A percentile compares a stretch with the other conserved stretches of the same genome.
These are phyloP conservation scores for Fusarium acutatum DNA, from an alignment of 2,329 filamentous ascomycete species.

Conservation along the genomic window DNA sequence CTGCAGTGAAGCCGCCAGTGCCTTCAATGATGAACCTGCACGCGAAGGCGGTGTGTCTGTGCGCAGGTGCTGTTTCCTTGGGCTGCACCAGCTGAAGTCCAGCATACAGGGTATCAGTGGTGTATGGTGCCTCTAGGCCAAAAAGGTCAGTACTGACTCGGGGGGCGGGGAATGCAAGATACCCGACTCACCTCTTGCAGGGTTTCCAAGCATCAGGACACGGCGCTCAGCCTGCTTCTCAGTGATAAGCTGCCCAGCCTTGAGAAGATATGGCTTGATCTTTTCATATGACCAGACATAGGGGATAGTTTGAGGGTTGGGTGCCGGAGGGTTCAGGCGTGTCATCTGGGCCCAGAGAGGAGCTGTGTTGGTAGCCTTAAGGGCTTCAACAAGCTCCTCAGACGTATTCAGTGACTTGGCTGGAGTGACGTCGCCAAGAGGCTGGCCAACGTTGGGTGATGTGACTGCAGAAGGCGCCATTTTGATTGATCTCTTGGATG, in stretches of 20 bases:
- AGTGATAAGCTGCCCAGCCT: constrained; percentile 46
- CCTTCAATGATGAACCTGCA: constrained; percentile 66
- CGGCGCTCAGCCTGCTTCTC: constrained; percentile 52
- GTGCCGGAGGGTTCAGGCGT: constrained; percentile 54
- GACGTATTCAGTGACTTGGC: neutral
- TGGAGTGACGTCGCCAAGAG: too few species aligned
- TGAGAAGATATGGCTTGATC: constrained; percentile 45
- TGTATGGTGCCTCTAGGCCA: constrained; percentile 57
- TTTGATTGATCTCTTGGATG: too few species aligned
- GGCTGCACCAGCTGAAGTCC: constrained; percentile 65
- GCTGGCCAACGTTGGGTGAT: fast-evolving
- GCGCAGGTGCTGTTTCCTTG: constrained; percentile 62
- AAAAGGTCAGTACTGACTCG: neutral
- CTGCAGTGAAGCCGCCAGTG: constrained; percentile 61
- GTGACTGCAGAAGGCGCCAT: neutral
- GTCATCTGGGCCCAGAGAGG: constrained; percentile 60
- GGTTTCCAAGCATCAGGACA: constrained; percentile 53
- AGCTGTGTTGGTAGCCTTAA: constrained; percentile 6
- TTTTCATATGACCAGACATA: constrained; percentile 49
- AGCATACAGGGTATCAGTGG: constrained; percentile 66
- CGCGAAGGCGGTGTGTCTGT: constrained; percentile 64
- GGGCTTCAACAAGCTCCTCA: neutral
- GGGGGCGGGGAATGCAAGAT: too few species aligned
- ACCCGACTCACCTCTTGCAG: constrained; percentile 50
- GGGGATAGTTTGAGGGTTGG: constrained; percentile 53